These are phyloP conservation scores for Albizia julibrissin DNA, from an alignment of 306 rosid genomes.

Conservation along the genomic window DNA sequence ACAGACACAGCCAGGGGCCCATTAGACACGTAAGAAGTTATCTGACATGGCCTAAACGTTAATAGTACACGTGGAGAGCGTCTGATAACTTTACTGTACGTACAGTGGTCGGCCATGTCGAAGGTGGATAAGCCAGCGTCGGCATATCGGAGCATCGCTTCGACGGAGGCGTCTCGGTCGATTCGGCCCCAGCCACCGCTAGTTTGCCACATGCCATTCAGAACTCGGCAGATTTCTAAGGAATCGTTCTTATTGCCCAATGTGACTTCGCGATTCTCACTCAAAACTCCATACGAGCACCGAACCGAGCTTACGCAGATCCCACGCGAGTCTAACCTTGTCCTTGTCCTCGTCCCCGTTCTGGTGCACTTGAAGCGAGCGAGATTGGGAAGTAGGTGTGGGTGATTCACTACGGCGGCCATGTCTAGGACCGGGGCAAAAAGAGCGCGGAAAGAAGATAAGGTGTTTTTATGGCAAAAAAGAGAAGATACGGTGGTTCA, in stretches of 20 bases:
- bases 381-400: slow-evolving; percentile 24
- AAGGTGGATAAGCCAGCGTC: slow-evolving; percentile 84
- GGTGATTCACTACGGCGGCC: slow-evolving; percentile 34
- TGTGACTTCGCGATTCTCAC: slow-evolving; percentile 48
- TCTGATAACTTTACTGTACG: slow-evolving; percentile 7
- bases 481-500: slow-evolving; percentile 26
- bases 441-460: slow-evolving; percentile 32
- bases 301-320: slow-evolving; percentile 35
- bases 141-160: slow-evolving; percentile 88
- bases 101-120: slow-evolving; percentile 98
- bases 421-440: slow-evolving; percentile 21
- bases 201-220: slow-evolving; percentile 93
- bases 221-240: slow-evolving; percentile 66
- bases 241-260: slow-evolving; percentile 67
- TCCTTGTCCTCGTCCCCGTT: background rate
- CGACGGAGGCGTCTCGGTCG: slow-evolving; percentile 77
- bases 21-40: background rate
- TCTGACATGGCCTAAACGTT: background rate
- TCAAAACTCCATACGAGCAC: slow-evolving; percentile 42
- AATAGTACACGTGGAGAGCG: background rate
- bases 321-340: slow-evolving; percentile 8
- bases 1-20: background rate
- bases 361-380: slow-evolving; percentile 29
- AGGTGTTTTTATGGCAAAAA: background rate
- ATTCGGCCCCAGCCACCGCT: slow-evolving; percentile 91